A percentile compares a stretch with the other conserved stretches of the same genome.
These are phyloP conservation scores for Aquilaria agallochum DNA, from an alignment of 441 rosid species.

Conservation along the genomic window DNA sequence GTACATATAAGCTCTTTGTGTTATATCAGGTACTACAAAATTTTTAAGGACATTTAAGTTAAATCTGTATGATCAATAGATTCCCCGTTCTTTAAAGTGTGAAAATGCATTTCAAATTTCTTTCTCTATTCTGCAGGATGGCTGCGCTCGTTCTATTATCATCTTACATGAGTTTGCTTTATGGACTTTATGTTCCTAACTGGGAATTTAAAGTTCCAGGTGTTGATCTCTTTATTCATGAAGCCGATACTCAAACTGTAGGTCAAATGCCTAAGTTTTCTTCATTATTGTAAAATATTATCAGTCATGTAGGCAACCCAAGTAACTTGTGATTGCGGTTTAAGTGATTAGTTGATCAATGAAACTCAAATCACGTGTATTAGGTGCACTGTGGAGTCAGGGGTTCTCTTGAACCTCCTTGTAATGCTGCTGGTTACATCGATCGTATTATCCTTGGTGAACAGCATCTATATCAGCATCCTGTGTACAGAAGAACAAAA, in stretches of 20 bases:
- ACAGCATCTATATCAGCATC: slow-evolving; percentile 51
- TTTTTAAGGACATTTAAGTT: too few species aligned
- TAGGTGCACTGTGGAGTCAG: slow-evolving; percentile 54
- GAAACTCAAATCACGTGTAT: neutral
- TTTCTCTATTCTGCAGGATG: slow-evolving; percentile 36
- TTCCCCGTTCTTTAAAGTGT: too few species aligned
- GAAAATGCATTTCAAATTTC: too few species aligned
- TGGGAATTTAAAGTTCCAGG: slow-evolving; percentile 46
- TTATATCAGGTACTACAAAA: too few species aligned
- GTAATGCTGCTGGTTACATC: slow-evolving; percentile 57
- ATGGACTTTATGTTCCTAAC: slow-evolving; percentile 58
- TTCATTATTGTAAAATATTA: too few species aligned
- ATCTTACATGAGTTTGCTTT: slow-evolving; percentile 39
- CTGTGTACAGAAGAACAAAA: slow-evolving; percentile 55
- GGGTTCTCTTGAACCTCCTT: slow-evolving; percentile 63
- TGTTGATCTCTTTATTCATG: slow-evolving; percentile 15
- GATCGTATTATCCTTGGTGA: slow-evolving; percentile 51
- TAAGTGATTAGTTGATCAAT: too few species aligned
- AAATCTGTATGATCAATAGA: too few species aligned
- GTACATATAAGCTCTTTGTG: too few species aligned
- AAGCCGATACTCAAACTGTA: slow-evolving; percentile 33
- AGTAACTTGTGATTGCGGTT: too few species aligned
- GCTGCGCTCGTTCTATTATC: slow-evolving; percentile 32
- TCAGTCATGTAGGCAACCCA: too few species aligned
- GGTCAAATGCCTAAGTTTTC: slow-evolving; percentile 17